Conservation (phyloP, 192 early-diverging fungal species). For the Gigaspora rosea region DNA sequence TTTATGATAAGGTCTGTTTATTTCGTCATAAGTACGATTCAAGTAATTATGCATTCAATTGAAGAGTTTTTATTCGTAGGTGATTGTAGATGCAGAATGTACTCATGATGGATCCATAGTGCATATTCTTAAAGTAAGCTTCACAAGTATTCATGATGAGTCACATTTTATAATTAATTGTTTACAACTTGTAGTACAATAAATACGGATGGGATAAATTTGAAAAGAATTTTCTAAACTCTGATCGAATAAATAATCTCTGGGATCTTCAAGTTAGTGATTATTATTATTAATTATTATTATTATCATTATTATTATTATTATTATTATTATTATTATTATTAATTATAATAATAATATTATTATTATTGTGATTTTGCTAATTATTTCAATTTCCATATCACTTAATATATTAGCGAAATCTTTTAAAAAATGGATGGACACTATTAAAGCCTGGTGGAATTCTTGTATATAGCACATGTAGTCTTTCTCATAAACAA, state of each 20-base stretch:
- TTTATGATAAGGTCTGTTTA: conserved; percentile 53
- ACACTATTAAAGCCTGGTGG: conserved; percentile 72
- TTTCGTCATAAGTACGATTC: not conserved
- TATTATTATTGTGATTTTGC: not conserved
- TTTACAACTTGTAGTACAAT: conserved; percentile 56
- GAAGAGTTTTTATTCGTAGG: conserved; percentile 21
- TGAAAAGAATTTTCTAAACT: conserved; percentile 70
- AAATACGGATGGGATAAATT: conserved; percentile 81
- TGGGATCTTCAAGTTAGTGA: conserved; percentile 60
- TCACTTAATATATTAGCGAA: conserved; percentile 43
- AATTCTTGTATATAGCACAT: conserved; percentile 87
- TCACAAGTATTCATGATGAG: not conserved
- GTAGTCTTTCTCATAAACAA: conserved; percentile 73
- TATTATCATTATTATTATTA: not conserved
- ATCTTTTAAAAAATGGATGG: conserved; percentile 78
- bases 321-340: too few species aligned
- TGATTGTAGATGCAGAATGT: conserved; percentile 68
- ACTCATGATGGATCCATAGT: conserved; percentile 92
- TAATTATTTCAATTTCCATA: not conserved
- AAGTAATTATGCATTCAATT: not conserved
- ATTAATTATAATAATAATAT: not conserved
- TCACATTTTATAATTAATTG: not conserved
- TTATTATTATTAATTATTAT: not conserved
- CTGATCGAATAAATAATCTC: conserved; percentile 59
- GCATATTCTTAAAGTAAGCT: conserved; percentile 65